A percentile compares a stretch with the other conserved stretches of the same genome.
Conservation (phyloP, 148 eudicot genomes). For the Dianthus caryophyllus region DNA sequence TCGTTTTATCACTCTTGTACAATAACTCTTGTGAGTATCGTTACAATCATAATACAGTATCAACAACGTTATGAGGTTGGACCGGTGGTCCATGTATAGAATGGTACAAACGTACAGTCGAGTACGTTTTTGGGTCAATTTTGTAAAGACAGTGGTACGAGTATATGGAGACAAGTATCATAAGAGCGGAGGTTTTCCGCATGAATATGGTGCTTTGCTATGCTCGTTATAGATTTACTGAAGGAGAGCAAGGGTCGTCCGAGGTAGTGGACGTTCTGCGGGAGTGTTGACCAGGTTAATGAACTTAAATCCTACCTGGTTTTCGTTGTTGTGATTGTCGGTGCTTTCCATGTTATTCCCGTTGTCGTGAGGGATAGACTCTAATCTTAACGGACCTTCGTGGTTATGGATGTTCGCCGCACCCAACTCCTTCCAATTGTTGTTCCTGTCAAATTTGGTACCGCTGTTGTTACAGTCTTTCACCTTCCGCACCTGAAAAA, state of each 20-base stretch:
- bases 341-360: neutral
- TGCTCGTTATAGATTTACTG: neutral
- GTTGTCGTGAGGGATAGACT: neutral
- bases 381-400: neutral
- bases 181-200: neutral
- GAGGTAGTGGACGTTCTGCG: slow-evolving; percentile 5
- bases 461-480: neutral
- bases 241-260: slow-evolving; percentile 24
- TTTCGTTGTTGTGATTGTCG: neutral
- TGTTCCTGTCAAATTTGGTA: neutral
- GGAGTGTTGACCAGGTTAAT: slow-evolving; percentile 2
- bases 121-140: neutral
- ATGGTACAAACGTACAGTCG: too few relatives aligned
- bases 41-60: too few relatives aligned
- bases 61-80: too few relatives aligned
- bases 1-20: too few relatives aligned
- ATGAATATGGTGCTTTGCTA: neutral
- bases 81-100: too few relatives aligned
- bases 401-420: neutral
- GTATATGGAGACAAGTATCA: too few relatives aligned
- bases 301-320: neutral
- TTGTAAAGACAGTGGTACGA: neutral
- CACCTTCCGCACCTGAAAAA: slow-evolving; percentile 18
- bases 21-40: too few relatives aligned
- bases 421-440: neutral